Evolutionary conservation across 1,139 yeast genomes (phyloP), one percentile per base, ranked within the genome.

Genomic region (Scheffersomyces insectosa): DNA sequence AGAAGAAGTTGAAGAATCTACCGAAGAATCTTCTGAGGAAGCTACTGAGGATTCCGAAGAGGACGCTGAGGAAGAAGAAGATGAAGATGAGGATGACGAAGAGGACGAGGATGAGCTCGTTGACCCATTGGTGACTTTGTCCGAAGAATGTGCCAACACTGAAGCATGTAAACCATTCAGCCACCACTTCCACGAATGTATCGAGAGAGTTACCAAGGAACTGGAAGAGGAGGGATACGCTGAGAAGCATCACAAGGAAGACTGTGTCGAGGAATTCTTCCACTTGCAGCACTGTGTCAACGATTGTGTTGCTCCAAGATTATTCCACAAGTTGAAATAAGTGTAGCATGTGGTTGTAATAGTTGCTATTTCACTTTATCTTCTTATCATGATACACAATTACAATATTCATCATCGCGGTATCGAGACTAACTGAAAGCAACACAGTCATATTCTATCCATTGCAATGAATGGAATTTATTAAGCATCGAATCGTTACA

Each of bases 231-330:
- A 81, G 55, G 95, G 75, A 52, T 90, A 91, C 66, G 96, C 73
- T 31, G 83, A 85, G 45, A 79, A 79, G 62, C 83, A 77, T n/a
- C 79, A 88, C 78, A 90, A 91, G 73, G 98, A 91, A 75, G 96
- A 91, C 72, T 93, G 99, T 77, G 85, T 91, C 52, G 98, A 93
- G 72, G 99, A 93, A 74, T 93, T 86, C 74, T 91, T 91, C 91
- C 98, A 93, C 73, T 79, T 90, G 66, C 88, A 88, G 69, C 98
- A 93, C 71, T 89, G 96, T 77, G 63, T 91, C 62, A 89, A 88
- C 70, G 93, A 87, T 66, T 85, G 96, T 76, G 90, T 88, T 63
- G 93, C 97, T 49, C 96, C 96, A 70, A 85, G 83, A 69, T 78
- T 91, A 66, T 90, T 93, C 77, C 73, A 82, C 75, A 85, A 85